Evolutionary conservation across 345 rosid genomes (phyloP), one percentile per base, ranked within the genome.

Genomic region (Camelina laxa): DNA sequence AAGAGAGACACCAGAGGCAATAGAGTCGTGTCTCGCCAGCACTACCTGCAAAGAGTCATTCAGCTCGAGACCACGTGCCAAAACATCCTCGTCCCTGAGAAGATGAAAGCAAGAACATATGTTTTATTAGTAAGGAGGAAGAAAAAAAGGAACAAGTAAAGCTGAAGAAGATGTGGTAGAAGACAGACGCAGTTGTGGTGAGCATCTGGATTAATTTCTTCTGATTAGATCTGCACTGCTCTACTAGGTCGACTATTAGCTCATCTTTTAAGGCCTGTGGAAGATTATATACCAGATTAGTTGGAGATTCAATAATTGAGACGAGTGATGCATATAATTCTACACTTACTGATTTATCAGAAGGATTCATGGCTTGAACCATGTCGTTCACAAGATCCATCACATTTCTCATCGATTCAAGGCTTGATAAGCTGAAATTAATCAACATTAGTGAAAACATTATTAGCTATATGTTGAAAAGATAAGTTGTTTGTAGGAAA

Each of bases 191-290:
- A 24, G 98, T 89, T 11, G 91, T 83, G 9, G 97, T 86, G 54
- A 96, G 83, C 98, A 92, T 96, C 73, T 96, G 98, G 87, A 92
- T 89, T 59, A 96, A 84, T 85, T 82, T 88, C 77, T 86, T 96
- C 78, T 92, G 98, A 74, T 96, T 88, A 72, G 98, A 84, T 49
- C 89, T 88, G 78, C 99, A 96, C 16, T 67, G 87, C 59, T 80
- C 82, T 44, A 88, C 93, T 65, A 96, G 92, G 76, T 96, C 99
- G 31, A 85, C 91, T 58, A 96, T 89, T 24, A 96, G 76, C 79
- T 96, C 99, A 77, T 91, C 99, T 80, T 92, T 92, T 36, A 92
- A 79, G 5, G 92, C 93, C 99, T 96, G 76, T 57, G 64, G 73
- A 31, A 31, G 39, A 48, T 35, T 47, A 17, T 30, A 49, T 60